Evolutionary conservation across 352 stramenopile genomes (phyloP), one percentile per base, ranked within the genome.

Genomic region (Globisporangium echinulatum): DNA sequence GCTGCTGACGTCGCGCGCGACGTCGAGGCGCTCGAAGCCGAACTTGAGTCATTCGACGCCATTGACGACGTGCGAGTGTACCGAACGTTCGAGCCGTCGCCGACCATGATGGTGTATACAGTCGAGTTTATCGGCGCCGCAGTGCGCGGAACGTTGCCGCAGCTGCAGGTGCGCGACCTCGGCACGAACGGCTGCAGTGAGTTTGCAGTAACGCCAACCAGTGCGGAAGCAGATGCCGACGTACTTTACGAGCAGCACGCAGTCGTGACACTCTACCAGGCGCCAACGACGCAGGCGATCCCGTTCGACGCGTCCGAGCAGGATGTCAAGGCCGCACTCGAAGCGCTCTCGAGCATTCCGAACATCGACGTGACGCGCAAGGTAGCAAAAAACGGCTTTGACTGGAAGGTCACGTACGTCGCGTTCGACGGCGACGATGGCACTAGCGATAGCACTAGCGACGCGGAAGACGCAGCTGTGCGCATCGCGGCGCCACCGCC

Each of bases 321-420:
- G 39, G 94, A 97, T 56, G 77, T 99, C 40, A 97, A 98, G 72
- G 81, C 87, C 42, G 96, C 90, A 7, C 72, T 99, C 2, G 92
- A 99, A 66, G 71, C 77, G 13, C 74, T 99, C 15, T 84, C 75
- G 13, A 82, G 85, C 17, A 78, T 97, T 15, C 85, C 87, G 52
- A 96, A 84, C 46, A 91, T 97, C 4, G 85, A 97, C 39, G 94
- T 99, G 7, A 71, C 72, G 14, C 74, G 90, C 13, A 65, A 68
- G 48, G 77, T 96, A 4, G 84, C 88, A 52, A 82, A 91, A 62
- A 65, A 97, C 66, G 90, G 94, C 54, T 97, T 77, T 63, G 79
- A 92, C 52, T 98, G 96, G 96, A 77, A 88, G 36, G 67, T 98
- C 17, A 98, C 94, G 5, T 97, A 97, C 66, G 65, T 88, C 0